Evolutionary conservation across 1,139 yeast genomes (phyloP).

Genomic region (Debaryomyces singareniensis): DNA sequence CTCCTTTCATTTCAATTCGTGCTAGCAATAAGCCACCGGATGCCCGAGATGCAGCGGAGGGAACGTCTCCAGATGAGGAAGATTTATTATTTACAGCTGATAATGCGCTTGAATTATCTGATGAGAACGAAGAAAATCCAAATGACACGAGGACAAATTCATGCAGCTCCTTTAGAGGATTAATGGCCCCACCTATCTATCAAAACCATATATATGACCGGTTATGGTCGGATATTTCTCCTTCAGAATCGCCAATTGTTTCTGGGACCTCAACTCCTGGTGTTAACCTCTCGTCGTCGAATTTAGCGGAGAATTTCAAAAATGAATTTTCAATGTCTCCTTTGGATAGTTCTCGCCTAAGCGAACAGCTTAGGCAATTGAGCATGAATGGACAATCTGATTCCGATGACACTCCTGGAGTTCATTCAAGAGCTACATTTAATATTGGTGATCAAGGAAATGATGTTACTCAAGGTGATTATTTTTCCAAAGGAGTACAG

Average conservation of each 20-base stretch:
- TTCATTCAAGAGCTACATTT: constrained; percentile 33
- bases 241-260: constrained; percentile 47
- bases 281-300: constrained; percentile 1
- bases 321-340: constrained; percentile 36
- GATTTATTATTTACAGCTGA: constrained; percentile 29
- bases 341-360: constrained; percentile 36
- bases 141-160: constrained; percentile 15
- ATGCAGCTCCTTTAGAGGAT: constrained; percentile 27
- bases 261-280: constrained; percentile 52
- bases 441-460: constrained; percentile 32
- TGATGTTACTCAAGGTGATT: constrained; percentile 12
- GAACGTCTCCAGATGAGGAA: constrained; percentile 17
- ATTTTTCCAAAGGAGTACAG: constrained; percentile 13
- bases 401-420: neutral
- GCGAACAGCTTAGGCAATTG: constrained; percentile 48
- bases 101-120: constrained; percentile 11
- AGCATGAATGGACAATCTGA: constrained; percentile 41
- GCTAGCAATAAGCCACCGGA: constrained; percentile 30
- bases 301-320: constrained; percentile 18
- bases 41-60: constrained; percentile 6
- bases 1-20: constrained; percentile 74
- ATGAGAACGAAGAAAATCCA: constrained; percentile 1
- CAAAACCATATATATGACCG: constrained; percentile 81
- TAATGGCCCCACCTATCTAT: constrained; percentile 86
- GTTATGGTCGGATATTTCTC: constrained; percentile 67